Evolutionary conservation across 2,329 filamentous ascomycete species (phyloP), one percentile per base, ranked within the genome.

Genomic region (Curvularia verruculosa): DNA sequence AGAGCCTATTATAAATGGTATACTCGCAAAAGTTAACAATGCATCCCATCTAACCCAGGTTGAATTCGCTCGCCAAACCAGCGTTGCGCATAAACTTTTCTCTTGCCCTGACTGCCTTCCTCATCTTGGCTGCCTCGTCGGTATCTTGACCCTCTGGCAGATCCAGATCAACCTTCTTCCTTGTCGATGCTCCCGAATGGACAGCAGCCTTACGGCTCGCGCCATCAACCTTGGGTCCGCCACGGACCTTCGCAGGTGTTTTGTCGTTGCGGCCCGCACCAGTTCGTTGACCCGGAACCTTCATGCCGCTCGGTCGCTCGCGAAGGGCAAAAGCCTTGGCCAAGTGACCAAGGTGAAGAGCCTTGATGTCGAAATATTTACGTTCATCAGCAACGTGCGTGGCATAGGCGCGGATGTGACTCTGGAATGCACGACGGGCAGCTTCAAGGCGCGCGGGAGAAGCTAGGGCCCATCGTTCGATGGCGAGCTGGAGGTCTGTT

Each of bases 271-370:
- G 65, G 3, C 73, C 74, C 47, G 72, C 70, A 18, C 81, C 80
- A 6, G 80, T 82, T 37, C 84, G 74, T 51, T 85, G 71, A 5
- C 81, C 81, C 0, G 80, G 80, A 41, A 82, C 80, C 34, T 79
- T 79, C 60, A 99, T 96, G 48, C 90, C 89, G 5, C 90, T 89
- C 0, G 95, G 95, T 29, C 91, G 87, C 75, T 99, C 95, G 62
- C 96, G 84, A 64, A 99, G 79, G 1, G 88, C 95, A 73, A 96
- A 99, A 24, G 90, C 91, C 81, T 99, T 99, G 7, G 94, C 94
- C 63, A 95, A 81, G 81, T 99, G 95, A 3, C 95, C 95, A 7
- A 98, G 80, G 75, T 99, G 95, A 45, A 99, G 80, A 69, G 91
- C 86, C 58, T 91, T 92, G 77, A 97, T 96, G 75, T 98, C 91